Percentiles rank a stretch among this genome's conserved stretches.
Evolutionary conservation across 2,329 filamentous ascomycete genomes (phyloP).

Genomic region (Lachnellula occidentalis): DNA sequence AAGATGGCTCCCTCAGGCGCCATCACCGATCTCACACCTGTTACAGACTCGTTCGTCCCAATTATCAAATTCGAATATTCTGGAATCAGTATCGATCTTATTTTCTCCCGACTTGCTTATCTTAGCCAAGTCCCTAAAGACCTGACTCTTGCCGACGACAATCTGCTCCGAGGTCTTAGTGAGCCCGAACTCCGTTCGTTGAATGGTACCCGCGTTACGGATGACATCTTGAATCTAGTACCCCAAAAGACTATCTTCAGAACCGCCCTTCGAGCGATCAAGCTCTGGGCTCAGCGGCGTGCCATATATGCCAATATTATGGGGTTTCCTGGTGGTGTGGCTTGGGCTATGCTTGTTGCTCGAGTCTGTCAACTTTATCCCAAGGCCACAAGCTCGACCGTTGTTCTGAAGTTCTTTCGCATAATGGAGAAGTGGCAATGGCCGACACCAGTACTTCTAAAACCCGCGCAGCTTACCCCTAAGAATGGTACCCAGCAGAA

Average conservation of each 20-base stretch:
- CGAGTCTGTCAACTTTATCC: constrained; percentile 95
- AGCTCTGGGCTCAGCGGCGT: constrained; percentile 89
- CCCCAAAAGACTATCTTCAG: constrained; percentile 88
- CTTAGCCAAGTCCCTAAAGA: constrained; percentile 66
- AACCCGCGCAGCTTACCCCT: constrained; percentile 39
- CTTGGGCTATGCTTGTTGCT: constrained; percentile 96
- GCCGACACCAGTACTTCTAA: constrained; percentile 89
- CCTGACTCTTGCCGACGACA: constrained; percentile 75
- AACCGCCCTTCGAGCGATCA: constrained; percentile 83
- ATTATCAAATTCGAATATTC: constrained; percentile 95
- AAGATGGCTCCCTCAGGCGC: constrained; percentile 71
- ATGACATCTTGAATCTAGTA: constrained; percentile 83
- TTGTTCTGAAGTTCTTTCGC: constrained; percentile 91
- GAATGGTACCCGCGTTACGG: constrained; percentile 90
- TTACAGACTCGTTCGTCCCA: constrained; percentile 87
- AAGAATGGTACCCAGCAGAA: constrained; percentile 78
- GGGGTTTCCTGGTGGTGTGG: constrained; percentile 92
- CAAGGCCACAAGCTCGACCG: constrained; percentile 79
- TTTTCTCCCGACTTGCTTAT: constrained; percentile 71
- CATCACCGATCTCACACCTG: constrained; percentile 77
- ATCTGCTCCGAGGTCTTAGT: constrained; percentile 77
- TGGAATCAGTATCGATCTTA: constrained; percentile 90
- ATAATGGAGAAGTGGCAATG: constrained; percentile 89
- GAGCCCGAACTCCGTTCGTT: constrained; percentile 83
- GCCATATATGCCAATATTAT: constrained; percentile 95